These are phyloP conservation scores for Tulasnella sp. DNA, from an alignment of 768 basidiomycete species.

Conservation along the genomic window DNA sequence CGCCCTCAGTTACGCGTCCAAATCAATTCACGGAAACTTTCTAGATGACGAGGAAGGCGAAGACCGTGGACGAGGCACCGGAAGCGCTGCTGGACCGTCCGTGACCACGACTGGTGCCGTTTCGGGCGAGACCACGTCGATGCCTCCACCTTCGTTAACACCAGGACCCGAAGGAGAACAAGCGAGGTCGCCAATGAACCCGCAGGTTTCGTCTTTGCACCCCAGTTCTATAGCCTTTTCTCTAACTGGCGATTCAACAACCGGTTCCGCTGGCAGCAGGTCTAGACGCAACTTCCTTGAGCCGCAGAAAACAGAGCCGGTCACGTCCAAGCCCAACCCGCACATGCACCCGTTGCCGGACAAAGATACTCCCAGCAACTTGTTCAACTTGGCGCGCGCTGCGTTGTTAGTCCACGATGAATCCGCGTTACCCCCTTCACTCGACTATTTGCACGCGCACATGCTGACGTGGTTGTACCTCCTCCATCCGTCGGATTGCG, in stretches of 20 bases:
- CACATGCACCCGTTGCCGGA: neutral
- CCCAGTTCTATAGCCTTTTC: neutral
- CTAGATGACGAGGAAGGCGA: neutral
- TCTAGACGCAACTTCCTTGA: too few species aligned
- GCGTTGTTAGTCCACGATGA: slow-evolving; percentile 12
- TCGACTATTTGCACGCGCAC: slow-evolving; percentile 19
- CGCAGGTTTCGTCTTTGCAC: neutral
- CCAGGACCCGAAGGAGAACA: too few species aligned
- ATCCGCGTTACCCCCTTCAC: slow-evolving; percentile 14
- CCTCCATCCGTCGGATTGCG: slow-evolving; percentile 7
- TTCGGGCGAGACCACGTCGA: neutral
- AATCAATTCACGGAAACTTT: slow-evolving; percentile 14
- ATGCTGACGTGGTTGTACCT: slow-evolving; percentile 24
- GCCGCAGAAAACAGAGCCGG: neutral
- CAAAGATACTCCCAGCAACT: neutral
- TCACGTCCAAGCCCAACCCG: neutral
- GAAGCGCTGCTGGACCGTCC: neutral
- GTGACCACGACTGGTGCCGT: neutral
- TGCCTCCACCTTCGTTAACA: slow-evolving; percentile 3
- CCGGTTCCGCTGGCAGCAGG: too few species aligned
- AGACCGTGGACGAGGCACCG: neutral
- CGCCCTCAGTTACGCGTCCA: slow-evolving; percentile 35
- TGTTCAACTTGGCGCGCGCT: slow-evolving; percentile 9
- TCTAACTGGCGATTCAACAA: neutral
- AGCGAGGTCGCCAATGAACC: neutral